Evolutionary conservation across 805 yeast genomes (phyloP), one percentile per base, ranked within the genome.

Genomic region (Yamadazyma philogaea): DNA sequence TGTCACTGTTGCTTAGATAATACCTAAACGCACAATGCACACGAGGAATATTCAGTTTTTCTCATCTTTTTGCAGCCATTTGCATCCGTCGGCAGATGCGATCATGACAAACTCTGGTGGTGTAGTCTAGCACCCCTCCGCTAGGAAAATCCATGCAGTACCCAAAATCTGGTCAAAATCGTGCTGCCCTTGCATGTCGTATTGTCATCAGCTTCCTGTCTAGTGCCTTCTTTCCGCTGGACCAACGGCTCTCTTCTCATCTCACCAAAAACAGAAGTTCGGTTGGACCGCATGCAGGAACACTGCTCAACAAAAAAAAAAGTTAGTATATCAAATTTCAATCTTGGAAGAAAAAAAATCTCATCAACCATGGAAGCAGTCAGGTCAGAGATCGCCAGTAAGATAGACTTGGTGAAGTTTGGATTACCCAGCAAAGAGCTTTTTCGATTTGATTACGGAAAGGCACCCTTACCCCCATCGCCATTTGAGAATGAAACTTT

Each of bases 401-500:
- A 46, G 47, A 35, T 40, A 6, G 40, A 48, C 36, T 46, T 56
- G 17, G 62, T 65, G 4, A 50, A 55, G 40, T 58, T 70, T 45
- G 72, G 72, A 6, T 54, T 61, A 20, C 74, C 74, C 3, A 54
- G 59, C 21, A 37, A 57, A 6, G 52, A 59, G 14, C 53, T 64
- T n/a, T 62, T 64, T 57, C 46, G 49, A 15, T 47, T 67, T 15
- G 68, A 71, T 26, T 56, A 46, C 20, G 56, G 60, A 16, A 50
- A 50, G 26, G 54, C 63, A 2, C 61, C 66, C 2, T 47, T 60
- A 4, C 68, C 72, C 4, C 54, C 56, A 3, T 55, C 66, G 26
- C 74, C 74, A 6, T 69, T 70, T 44, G 42, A 56, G 27, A 48
- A 52, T 43, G 54, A 51, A 26, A 48, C 46, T 43, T 48, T 77